A percentile compares a stretch with the other conserved stretches of the same genome.
These are phyloP conservation scores for Trifolium subterraneum DNA, from an alignment of 306 rosid genomes.

Conservation along the genomic window DNA sequence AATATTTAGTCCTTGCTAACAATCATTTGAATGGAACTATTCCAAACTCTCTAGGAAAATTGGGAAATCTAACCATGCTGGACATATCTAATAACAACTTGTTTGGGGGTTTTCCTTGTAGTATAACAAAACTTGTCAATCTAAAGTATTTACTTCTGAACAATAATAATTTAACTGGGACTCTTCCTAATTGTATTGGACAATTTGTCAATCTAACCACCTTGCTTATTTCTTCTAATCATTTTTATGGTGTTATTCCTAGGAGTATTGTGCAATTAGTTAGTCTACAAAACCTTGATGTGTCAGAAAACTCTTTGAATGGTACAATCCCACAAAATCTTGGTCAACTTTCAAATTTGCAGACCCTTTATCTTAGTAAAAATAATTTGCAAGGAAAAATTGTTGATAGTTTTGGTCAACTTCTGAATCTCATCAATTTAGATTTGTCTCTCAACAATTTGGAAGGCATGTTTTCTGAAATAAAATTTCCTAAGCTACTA, in stretches of 20 bases:
- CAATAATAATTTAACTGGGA: slow-evolving; percentile 29
- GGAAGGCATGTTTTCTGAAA: neutral
- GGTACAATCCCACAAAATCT: slow-evolving; percentile 30
- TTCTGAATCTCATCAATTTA: neutral
- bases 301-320: slow-evolving; percentile 12
- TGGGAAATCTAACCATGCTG: neutral
- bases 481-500: slow-evolving; percentile 4
- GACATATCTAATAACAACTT: neutral
- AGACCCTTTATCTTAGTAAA: neutral
- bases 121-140: slow-evolving; percentile 26
- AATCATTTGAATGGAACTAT: slow-evolving; percentile 20
- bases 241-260: slow-evolving; percentile 40
- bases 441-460: slow-evolving; percentile 19
- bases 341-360: slow-evolving; percentile 12
- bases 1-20: neutral
- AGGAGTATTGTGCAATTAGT: slow-evolving; percentile 32
- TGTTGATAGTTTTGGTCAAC: neutral
- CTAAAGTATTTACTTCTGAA: neutral
- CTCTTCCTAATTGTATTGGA: slow-evolving; percentile 31
- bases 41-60: neutral
- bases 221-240: slow-evolving; percentile 31
- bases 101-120: slow-evolving; percentile 26
- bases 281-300: slow-evolving; percentile 21
- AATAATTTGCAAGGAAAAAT: slow-evolving; percentile 39
- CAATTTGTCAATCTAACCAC: neutral